Conservation (phyloP, 805 yeast species). For the Yamadazyma nakazawae region DNA sequence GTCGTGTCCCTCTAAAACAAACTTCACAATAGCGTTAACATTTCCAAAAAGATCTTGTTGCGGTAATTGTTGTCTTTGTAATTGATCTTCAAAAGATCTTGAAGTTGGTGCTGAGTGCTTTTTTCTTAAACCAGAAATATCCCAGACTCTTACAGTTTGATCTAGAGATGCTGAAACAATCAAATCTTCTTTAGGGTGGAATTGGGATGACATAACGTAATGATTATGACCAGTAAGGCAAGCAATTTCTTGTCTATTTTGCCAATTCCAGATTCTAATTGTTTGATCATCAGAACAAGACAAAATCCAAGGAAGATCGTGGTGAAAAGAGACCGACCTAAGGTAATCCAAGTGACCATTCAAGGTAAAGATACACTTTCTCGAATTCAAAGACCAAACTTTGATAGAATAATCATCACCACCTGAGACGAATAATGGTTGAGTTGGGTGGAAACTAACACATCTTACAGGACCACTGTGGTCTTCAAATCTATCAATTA, state of each 20-base stretch:
- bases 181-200: constrained; percentile 93
- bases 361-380: constrained; percentile 88
- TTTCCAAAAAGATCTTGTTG: constrained; percentile 94
- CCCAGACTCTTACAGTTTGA: constrained; percentile 99
- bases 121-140: constrained; percentile 89
- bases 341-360: constrained; percentile 94
- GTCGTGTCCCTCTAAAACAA: constrained; percentile 95
- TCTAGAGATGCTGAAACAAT: constrained; percentile 95
- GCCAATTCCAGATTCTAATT: constrained; percentile 99
- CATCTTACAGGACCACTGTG: constrained; percentile 98
- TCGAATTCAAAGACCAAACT: constrained; percentile 92
- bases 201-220: constrained; percentile 96
- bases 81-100: constrained; percentile 51
- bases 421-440: constrained; percentile 94
- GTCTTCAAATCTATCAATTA: constrained; percentile 94
- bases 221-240: constrained; percentile 97
- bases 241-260: constrained; percentile 94
- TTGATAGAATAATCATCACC: constrained; percentile 95
- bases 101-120: constrained; percentile 80
- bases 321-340: constrained; percentile 91
- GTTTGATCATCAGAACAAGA: constrained; percentile 98
- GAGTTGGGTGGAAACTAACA: constrained; percentile 95
- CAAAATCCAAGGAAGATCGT: constrained; percentile 95
- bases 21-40: constrained; percentile 91
- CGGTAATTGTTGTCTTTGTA: constrained; percentile 60